These are phyloP conservation scores for Colletotrichum graminicola DNA, from an alignment of 2,329 filamentous ascomycete genomes.

Conservation along the genomic window DNA sequence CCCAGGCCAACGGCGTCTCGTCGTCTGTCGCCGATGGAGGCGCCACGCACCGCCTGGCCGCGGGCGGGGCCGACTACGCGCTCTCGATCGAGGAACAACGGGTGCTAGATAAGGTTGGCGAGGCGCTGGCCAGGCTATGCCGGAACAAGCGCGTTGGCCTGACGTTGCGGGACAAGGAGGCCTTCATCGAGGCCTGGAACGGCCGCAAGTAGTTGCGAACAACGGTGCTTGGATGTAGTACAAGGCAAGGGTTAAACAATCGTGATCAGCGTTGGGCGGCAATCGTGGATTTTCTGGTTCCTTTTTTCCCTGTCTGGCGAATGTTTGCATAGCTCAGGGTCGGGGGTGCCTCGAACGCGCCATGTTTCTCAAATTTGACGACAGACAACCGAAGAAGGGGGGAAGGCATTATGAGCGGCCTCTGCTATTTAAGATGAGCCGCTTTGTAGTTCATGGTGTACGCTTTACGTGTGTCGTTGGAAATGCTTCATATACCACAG, in stretches of 20 bases:
- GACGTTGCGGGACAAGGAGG: slow-evolving; percentile 83
- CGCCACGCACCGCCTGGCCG: slow-evolving; percentile 46
- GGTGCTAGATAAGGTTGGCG: slow-evolving; percentile 82
- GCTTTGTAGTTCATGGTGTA: slow-evolving; percentile 7
- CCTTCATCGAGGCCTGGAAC: slow-evolving; percentile 79
- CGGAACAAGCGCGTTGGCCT: slow-evolving; percentile 90
- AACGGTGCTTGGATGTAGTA: background rate
- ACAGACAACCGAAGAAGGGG: background rate
- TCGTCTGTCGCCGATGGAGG: slow-evolving; percentile 45
- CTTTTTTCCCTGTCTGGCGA: background rate
- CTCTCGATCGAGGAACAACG: slow-evolving; percentile 71
- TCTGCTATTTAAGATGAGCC: background rate
- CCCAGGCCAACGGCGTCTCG: slow-evolving; percentile 52
- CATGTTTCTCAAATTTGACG: slow-evolving; percentile 24
- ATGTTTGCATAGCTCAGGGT: slow-evolving; percentile 46
- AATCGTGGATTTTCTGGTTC: background rate
- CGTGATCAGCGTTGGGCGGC: slow-evolving; percentile 18
- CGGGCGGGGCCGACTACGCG: slow-evolving; percentile 46
- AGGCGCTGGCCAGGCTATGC: slow-evolving; percentile 87
- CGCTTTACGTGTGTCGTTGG: slow-evolving; percentile 5
- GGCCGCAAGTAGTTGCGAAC: slow-evolving; percentile 51
- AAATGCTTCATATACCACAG: background rate
- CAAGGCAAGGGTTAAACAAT: background rate
- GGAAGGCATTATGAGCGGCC: slow-evolving; percentile 4
- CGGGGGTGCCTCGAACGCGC: slow-evolving; percentile 13